These are phyloP conservation scores for Myrmaecium sp. DNA, from an alignment of 2,329 filamentous ascomycete species.

Conservation along the genomic window DNA sequence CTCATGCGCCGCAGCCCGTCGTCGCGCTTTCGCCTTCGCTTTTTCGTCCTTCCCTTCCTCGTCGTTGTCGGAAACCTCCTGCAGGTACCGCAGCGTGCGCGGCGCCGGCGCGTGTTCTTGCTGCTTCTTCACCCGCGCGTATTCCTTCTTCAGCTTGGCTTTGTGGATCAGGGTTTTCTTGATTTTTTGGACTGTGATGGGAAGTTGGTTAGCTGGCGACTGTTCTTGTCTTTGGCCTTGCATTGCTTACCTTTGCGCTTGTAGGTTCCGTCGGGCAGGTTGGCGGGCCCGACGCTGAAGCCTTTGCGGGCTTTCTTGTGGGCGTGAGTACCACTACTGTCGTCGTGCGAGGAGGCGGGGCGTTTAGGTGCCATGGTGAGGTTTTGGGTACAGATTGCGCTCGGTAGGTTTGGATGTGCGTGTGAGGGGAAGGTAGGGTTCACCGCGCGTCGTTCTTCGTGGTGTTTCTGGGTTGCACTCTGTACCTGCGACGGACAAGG, in stretches of 20 bases:
- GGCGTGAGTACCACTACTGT: constrained; percentile 17
- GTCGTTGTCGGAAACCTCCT: constrained; percentile 11
- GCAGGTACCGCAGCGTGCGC: constrained; percentile 16
- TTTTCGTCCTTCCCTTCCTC: constrained; percentile 10
- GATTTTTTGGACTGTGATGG: constrained; percentile 56
- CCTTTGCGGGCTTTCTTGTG: constrained; percentile 38
- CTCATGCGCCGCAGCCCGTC: constrained; percentile 8
- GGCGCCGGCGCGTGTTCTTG: constrained; percentile 23
- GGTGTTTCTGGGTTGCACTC: too few species aligned
- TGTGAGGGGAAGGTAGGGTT: constrained; percentile 1
- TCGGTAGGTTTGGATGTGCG: constrained; percentile 1
- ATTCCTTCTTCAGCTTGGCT: constrained; percentile 83
- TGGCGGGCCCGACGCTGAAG: constrained; percentile 75
- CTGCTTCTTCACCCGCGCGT: constrained; percentile 66
- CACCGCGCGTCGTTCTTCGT: too few species aligned
- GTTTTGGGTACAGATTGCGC: constrained; percentile 1
- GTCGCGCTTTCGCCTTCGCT: too few species aligned
- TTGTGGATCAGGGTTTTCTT: constrained; percentile 81
- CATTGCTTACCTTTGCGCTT: constrained; percentile 49
- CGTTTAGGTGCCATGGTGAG: constrained; percentile 42
- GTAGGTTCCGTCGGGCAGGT: constrained; percentile 80
- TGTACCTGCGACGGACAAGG: too few species aligned
- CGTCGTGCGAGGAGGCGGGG: constrained; percentile 34
- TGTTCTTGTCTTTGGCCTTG: constrained; percentile 1
- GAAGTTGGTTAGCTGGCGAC: constrained; percentile 1